phyloP scores from a whole-genome alignment of 2,329 filamentous ascomycete species.

The Colletotrichum lindemuthianum region DNA sequence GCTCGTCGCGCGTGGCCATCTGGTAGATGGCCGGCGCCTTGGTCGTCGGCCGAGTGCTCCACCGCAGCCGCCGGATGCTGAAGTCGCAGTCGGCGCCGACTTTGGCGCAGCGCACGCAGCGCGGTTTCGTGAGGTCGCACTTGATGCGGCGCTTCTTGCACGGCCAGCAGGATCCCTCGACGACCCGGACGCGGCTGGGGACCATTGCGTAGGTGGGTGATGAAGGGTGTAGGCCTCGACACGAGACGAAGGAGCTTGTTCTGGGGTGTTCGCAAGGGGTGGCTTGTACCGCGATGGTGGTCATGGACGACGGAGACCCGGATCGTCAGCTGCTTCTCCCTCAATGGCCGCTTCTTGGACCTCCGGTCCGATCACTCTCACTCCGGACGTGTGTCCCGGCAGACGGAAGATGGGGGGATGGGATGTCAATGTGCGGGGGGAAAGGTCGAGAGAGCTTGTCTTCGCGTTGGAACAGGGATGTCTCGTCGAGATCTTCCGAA shows the following conservation, averaged over 20 bases:
- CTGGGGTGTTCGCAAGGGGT: no score
- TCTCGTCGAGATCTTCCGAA: neutral
- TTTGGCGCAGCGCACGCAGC: conserved; percentile 45
- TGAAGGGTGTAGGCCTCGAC: neutral
- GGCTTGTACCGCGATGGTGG: no score
- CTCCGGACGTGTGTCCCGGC: no score
- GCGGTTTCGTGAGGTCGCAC: conserved; percentile 46
- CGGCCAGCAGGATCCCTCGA: conserved; percentile 53
- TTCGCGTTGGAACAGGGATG: neutral
- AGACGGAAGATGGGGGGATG: no score
- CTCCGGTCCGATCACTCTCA: no score
- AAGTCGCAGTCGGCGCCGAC: conserved; percentile 39
- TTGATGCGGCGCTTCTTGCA: conserved; percentile 47
- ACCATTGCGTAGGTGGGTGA: conserved; percentile 4
- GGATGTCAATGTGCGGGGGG: conserved; percentile 1
- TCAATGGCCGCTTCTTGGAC: no score
- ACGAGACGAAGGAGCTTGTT: neutral
- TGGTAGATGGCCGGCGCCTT: conserved; percentile 43
- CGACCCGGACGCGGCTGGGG: conserved; percentile 17
- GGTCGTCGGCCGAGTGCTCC: conserved; percentile 51
- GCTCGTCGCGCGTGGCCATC: conserved; percentile 40
- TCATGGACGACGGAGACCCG: no score
- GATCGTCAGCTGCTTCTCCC: no score
- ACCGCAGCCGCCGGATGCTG: conserved; percentile 51
- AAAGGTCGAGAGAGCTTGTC: neutral